Evolutionary conservation across 352 stramenopile species (phyloP), one percentile per base, ranked within the genome.

Genomic region (Pythium oligandrum): DNA sequence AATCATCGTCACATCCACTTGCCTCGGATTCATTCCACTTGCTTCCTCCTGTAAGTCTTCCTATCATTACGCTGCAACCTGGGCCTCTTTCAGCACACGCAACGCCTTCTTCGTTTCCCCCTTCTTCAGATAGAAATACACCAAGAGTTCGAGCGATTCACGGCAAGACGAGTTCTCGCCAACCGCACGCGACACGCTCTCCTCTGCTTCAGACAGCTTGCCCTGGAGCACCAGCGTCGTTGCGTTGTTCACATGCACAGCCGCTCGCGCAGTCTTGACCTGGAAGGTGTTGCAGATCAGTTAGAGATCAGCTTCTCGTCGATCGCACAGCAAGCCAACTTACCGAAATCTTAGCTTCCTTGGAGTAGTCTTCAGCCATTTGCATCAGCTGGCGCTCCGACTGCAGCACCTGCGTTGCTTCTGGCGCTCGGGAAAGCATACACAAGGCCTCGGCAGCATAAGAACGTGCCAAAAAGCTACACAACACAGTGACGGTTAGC

Each of bases 361-460:
- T 71, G 4, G 80, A 78, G 53, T 95, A 95, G 17, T 87, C 74
- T 43, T 93, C 84, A 1, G 84, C 82, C 66, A 88, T 74, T 4
- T 67, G 63, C 63, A 93, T 77, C 51, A 95, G 63, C 34, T 92
- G 74, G 39, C 72, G 75, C 49, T 90, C 78, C 12, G 75, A 75
- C 59, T 95, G 83, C 33, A 95, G 65, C 35, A 70, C 59, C 45
- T 87, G 64, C 1, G 82, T 88, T 11, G 87, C 89, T 63, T 96
- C 86, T 26, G 70, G 61, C 4, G 89, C 86, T 44, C 85, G 75
- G 39, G 85, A 95, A 17, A 96, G 68, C 73, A 96, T 88, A 53
- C 81, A 93, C 60, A 97, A 57, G 9, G 89, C 89, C 64, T 97
- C 89, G 0, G 89, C 88, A n/a, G 78, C 77, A 63, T 97, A 97